Evolutionary conservation across 116 monocot species (phyloP).

Genomic region (Phalaenopsis hybrid): DNA sequence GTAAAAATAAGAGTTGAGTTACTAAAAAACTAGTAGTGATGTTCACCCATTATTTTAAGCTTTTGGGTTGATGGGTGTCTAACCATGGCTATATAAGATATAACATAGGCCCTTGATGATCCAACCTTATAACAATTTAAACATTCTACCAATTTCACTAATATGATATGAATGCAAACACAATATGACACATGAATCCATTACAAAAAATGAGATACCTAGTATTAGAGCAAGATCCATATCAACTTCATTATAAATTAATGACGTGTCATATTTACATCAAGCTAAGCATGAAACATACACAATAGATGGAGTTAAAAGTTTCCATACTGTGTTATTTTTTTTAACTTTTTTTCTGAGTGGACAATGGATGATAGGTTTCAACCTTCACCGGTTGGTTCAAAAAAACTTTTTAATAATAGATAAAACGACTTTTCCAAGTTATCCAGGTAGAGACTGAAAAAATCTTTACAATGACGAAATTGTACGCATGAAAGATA

Average conservation of each 20-base stretch:
- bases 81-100: not conserved
- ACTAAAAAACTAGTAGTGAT: not conserved
- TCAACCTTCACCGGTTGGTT: not conserved
- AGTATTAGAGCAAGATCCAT: not conserved
- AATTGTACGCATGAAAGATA: not conserved
- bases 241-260: not conserved
- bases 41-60: not conserved
- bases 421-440: not conserved
- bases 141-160: not conserved
- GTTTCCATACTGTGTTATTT: not conserved
- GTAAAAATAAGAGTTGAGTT: not conserved
- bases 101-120: not conserved
- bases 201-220: not conserved
- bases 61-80: not conserved
- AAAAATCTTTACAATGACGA: too few species aligned
- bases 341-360: not conserved
- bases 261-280: not conserved
- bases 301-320: not conserved
- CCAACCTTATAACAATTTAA: not conserved
- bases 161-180: not conserved
- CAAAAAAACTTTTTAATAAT: not conserved
- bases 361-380: not conserved
- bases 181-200: not conserved
- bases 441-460: too few species aligned
- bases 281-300: not conserved